A percentile compares a stretch with the other conserved stretches of the same genome.
Evolutionary conservation across 169 alveolate species (phyloP).

Genomic region (Plasmodium gonderi): DNA sequence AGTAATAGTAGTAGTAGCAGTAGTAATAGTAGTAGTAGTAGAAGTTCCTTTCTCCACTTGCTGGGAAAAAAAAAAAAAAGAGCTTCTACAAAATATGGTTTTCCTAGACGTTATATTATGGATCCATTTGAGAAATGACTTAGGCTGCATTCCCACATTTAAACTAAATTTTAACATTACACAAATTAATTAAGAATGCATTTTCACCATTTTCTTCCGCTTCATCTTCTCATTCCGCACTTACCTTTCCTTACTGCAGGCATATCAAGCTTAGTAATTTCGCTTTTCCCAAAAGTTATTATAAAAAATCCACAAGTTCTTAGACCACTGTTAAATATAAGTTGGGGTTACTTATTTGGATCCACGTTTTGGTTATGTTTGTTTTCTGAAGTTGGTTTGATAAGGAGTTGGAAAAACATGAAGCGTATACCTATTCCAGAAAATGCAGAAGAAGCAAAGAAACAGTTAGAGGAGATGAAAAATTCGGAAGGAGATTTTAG

Average conservation of each 20-base stretch:
- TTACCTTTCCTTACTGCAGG: neutral
- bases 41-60: neutral
- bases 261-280: slow-evolving; percentile 58
- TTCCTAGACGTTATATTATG: neutral
- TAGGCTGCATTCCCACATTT: too few species aligned
- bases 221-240: neutral
- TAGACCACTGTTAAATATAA: slow-evolving; percentile 79
- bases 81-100: neutral
- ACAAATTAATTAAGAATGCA: too few species aligned
- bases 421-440: slow-evolving; percentile 20
- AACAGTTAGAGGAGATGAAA: slow-evolving; percentile 42
- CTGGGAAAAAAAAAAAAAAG: neutral
- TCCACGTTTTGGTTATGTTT: slow-evolving; percentile 79
- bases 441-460: slow-evolving; percentile 57
- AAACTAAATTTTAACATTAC: too few species aligned
- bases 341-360: slow-evolving; percentile 86
- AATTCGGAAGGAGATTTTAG: slow-evolving; percentile 16
- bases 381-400: slow-evolving; percentile 56
- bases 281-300: slow-evolving; percentile 73
- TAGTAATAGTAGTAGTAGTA: too few species aligned
- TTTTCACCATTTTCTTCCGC: too few species aligned
- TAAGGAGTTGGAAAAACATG: slow-evolving; percentile 23
- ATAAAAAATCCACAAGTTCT: slow-evolving; percentile 71
- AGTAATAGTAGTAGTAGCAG: too few species aligned
- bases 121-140: neutral